These are phyloP conservation scores for Papiliotrema laurentii DNA, from an alignment of 1,284 basidiomycete genomes.

Conservation along the genomic window DNA sequence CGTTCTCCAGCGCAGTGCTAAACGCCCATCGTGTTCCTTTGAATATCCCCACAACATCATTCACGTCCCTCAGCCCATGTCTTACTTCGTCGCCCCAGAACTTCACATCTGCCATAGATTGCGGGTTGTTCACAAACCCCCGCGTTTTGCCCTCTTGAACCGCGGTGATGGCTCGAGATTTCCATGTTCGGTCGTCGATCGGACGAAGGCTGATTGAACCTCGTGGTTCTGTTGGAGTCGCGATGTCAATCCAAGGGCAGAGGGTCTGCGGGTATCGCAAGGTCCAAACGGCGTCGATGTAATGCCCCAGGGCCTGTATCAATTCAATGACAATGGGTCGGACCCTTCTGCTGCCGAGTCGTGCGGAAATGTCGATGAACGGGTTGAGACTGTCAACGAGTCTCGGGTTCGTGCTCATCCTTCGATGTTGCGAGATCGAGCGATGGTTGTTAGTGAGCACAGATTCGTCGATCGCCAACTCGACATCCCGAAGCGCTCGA, in stretches of 20 bases:
- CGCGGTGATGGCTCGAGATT: constrained; percentile 33
- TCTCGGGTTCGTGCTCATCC: constrained; percentile 30
- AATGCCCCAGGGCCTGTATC: constrained; percentile 38
- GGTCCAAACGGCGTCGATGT: constrained; percentile 39
- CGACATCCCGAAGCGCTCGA: constrained; percentile 35
- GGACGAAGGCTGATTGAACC: constrained; percentile 5
- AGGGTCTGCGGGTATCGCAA: constrained; percentile 17
- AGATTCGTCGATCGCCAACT: constrained; percentile 38
- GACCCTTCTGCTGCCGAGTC: constrained; percentile 33
- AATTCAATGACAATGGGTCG: constrained; percentile 42
- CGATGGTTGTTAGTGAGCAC: constrained; percentile 8
- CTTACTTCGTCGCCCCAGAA: constrained; percentile 39
- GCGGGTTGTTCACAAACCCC: constrained; percentile 23
- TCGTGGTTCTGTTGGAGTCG: no score
- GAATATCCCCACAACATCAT: constrained; percentile 39
- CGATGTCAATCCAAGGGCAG: constrained; percentile 21
- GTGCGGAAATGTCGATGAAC: constrained; percentile 27
- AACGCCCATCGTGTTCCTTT: constrained; percentile 40
- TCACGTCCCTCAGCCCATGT: constrained; percentile 34
- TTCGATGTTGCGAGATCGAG: constrained; percentile 6
- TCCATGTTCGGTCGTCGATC: constrained; percentile 20
- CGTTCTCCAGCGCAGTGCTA: constrained; percentile 22
- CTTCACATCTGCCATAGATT: constrained; percentile 18
- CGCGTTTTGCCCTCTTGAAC: constrained; percentile 30
- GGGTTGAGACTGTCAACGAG: constrained; percentile 34